These are phyloP conservation scores for Suhomyces sp. DNA, from an alignment of 805 yeast species.

Conservation along the genomic window DNA sequence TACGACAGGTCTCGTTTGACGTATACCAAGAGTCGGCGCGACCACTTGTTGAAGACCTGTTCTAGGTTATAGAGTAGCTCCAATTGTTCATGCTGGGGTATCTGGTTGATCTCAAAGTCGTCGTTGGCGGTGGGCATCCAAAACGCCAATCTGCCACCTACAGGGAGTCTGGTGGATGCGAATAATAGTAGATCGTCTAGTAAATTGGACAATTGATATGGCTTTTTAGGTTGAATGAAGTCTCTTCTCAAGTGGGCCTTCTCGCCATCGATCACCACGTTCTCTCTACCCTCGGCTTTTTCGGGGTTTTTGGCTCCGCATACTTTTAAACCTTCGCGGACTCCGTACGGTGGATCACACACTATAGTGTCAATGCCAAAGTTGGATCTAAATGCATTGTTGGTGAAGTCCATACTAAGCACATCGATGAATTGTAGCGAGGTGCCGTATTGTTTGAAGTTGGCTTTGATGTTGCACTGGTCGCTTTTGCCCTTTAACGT, in stretches of 20 bases:
- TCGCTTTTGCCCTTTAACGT: slow-evolving; percentile 66
- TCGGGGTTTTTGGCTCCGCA: slow-evolving; percentile 76
- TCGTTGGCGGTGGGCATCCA: slow-evolving; percentile 99
- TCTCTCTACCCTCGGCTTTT: slow-evolving; percentile 69
- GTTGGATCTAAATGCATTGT: slow-evolving; percentile 68
- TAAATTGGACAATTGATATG: slow-evolving; percentile 74
- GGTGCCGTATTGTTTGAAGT: slow-evolving; percentile 74
- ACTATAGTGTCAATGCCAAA: slow-evolving; percentile 74
- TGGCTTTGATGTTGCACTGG: slow-evolving; percentile 51
- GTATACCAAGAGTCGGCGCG: slow-evolving; percentile 80
- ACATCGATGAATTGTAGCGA: slow-evolving; percentile 63
- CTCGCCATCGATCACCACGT: slow-evolving; percentile 71
- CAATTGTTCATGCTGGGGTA: slow-evolving; percentile 76
- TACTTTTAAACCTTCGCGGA: slow-evolving; percentile 90
- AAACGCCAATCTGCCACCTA: slow-evolving; percentile 79
- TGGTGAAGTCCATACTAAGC: slow-evolving; percentile 91
- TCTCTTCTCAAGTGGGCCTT: slow-evolving; percentile 74
- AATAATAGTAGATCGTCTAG: slow-evolving; percentile 75
- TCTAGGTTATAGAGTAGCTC: slow-evolving; percentile 71
- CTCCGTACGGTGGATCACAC: slow-evolving; percentile 98
- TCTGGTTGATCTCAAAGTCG: slow-evolving; percentile 61
- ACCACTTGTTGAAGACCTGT: slow-evolving; percentile 92
- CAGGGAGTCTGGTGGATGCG: slow-evolving; percentile 66
- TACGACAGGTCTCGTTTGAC: slow-evolving; percentile 54
- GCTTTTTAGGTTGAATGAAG: slow-evolving; percentile 89